Evolutionary conservation across 495 filamentous ascomycete genomes (phyloP), one percentile per base, ranked within the genome.

Genomic region (Penicillium ucsense): DNA sequence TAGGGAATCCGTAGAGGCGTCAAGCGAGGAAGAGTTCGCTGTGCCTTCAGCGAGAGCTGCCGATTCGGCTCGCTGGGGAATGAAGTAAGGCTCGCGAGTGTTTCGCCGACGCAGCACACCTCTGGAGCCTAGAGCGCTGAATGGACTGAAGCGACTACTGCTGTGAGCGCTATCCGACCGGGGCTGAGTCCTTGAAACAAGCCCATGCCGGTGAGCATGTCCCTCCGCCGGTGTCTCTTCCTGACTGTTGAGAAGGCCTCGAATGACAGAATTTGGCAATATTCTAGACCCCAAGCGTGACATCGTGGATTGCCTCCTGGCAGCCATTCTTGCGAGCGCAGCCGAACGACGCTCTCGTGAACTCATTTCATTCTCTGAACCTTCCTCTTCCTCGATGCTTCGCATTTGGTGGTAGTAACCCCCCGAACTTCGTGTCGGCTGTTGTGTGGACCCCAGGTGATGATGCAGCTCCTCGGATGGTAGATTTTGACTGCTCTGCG

Each of bases 231-330:
- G 62, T 34, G 71, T 70, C 51, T 78, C 69, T 53, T 73, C 68
- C 55, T 71, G 64, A 41, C 73, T 73, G 48, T 52, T 70, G 5
- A 71, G 59, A 33, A 70, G 57, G 6, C 66, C 69, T 28, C 67
- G 66, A 9, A 70, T 72, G 9, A 74, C 66, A 9, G 68, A 69
- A 45, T 75, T 69, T n/a, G 74, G 73, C 27, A 76, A 54, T 28
- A 78, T 63, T 47, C 71, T 65, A 7, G 74, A 75, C 20, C 73
- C 71, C 31, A 78, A 49, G 7, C 75, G 62, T 42, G 75, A 75
- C 63, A 78, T 72, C 9, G 70, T 71, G 8, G 75, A 75, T 46
- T 70, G 73, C 43, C 72, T 67, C 50, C 73, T 66, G 9, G 74
- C 69, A 46, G 70, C 56, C 59, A 70, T 63, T 33, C 69, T 66